Percentiles rank a stretch among this genome's conserved stretches.
Evolutionary conservation across 257 asterid species (phyloP).

Genomic region (Jacaranda copaia): DNA sequence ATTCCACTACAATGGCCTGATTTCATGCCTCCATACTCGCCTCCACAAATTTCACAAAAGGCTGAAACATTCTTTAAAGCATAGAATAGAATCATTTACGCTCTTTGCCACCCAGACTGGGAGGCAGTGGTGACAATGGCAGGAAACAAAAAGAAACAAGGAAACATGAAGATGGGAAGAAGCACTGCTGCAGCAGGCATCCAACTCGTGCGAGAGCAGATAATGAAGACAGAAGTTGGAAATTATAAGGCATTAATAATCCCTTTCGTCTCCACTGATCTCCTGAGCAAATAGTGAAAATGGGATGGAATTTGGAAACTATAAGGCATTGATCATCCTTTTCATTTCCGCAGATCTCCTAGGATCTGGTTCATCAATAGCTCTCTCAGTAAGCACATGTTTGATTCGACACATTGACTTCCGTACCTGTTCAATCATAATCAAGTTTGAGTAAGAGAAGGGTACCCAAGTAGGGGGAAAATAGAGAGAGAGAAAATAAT

Average conservation of each 20-base stretch:
- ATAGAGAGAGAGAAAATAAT: neutral
- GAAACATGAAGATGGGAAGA: too few species aligned
- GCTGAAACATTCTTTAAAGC: too few species aligned
- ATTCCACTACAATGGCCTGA: too few species aligned
- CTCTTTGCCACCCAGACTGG: too few species aligned
- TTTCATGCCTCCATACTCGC: too few species aligned
- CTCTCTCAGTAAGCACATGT: constrained; percentile 97
- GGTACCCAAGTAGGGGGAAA: too few species aligned
- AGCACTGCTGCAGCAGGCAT: too few species aligned
- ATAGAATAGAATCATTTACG: too few species aligned
- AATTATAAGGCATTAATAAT: constrained; percentile 75
- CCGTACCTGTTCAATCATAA: constrained; percentile 72
- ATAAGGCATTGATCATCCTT: constrained; percentile 86
- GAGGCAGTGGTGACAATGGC: too few species aligned
- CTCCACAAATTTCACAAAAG: too few species aligned
- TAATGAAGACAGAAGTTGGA: neutral
- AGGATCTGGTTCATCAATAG: constrained; percentile 89
- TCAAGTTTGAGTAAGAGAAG: constrained; percentile 19
- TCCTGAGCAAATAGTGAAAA: constrained; percentile 90
- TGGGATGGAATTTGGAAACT: constrained; percentile 86
- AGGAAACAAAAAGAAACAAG: too few species aligned
- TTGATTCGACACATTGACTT: constrained; percentile 95
- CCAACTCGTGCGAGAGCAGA: neutral
- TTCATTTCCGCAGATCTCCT: constrained; percentile 94
- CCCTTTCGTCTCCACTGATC: constrained; percentile 92